Base-by-base conservation (phyloP, 2,329 filamentous ascomycete species). In the Sarocladium kiliense region DNA sequence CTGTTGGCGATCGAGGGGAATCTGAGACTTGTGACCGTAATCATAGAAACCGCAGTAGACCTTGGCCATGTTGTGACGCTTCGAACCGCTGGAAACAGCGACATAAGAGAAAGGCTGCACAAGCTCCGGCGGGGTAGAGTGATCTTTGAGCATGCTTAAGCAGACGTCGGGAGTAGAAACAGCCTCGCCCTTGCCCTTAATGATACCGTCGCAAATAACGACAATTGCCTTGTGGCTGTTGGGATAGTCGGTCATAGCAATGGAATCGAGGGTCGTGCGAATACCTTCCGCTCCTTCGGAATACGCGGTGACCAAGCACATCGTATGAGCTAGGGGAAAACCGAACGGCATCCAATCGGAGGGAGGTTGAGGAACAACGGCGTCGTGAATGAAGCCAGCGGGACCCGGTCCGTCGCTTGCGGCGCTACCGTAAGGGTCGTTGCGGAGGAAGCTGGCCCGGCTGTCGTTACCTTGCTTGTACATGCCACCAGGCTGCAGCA, bases 41-140 rank as follows among this genome's bases (percentile, higher is more conserved):
- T 97, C 91, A 73, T 99, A 99, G 78, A 97, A 99, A 44, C 95
- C 95, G 56, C 92, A 88, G 72, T 97, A 97, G 56, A 97, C 85
- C 78, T 97, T 97, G 64, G 94, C 93, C 94, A 97, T 99, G 74
- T 97, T 99, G 83, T 99, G 95, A 64, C 94, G 86, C 77, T 99
- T 99, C 50, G 92, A 89, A 57, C 94, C 94, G 68, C 89, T 94
- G 39, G 94, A 91, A 32, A 99, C 93, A 12, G 94, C 95, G 53
- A 99, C 94, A 62, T 99, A 99, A 1, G 93, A 97, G 72, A 91
- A 97, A 0, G 91, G 82, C 64, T 91, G 80, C 2, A 97, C 94
- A 57, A 97, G 87, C 26, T 95, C 85, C 0, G 85, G 87, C 5
- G 84, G 81, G 7, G 91, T 80, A 2, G 90, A 86, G 65, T 91